A percentile compares a stretch with the other conserved stretches of the same genome.
Evolutionary conservation across 1,139 yeast species (phyloP).

Genomic region (Yamadazyma siamensis): DNA sequence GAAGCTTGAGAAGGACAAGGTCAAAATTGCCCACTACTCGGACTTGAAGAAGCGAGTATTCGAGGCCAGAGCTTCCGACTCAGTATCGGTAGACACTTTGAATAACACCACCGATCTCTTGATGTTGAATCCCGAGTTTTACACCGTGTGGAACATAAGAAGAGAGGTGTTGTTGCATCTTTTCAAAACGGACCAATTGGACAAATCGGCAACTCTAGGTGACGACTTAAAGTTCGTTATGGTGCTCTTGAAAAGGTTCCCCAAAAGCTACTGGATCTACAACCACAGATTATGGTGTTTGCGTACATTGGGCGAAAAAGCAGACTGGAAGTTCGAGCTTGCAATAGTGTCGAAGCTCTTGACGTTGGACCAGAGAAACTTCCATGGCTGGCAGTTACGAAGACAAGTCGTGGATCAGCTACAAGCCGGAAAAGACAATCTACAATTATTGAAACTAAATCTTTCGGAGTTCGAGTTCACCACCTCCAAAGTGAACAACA

Average conservation of each 20-base stretch:
- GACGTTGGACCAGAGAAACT: slow-evolving; percentile 75
- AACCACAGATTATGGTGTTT: slow-evolving; percentile 87
- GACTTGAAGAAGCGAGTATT: slow-evolving; percentile 44
- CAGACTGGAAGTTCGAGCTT: slow-evolving; percentile 69
- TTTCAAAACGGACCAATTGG: slow-evolving; percentile 17
- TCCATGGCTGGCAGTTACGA: slow-evolving; percentile 95
- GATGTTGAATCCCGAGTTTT: slow-evolving; percentile 76
- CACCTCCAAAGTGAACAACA: slow-evolving; percentile 69
- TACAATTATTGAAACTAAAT: slow-evolving; percentile 18
- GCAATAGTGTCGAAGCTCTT: slow-evolving; percentile 65
- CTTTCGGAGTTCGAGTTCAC: slow-evolving; percentile 71
- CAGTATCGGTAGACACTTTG: slow-evolving; percentile 42
- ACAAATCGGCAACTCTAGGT: slow-evolving; percentile 38
- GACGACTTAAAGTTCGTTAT: slow-evolving; percentile 63
- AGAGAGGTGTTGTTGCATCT: slow-evolving; percentile 58
- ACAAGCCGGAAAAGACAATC: slow-evolving; percentile 19
- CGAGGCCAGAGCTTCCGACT: slow-evolving; percentile 24
- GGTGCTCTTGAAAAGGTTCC: slow-evolving; percentile 58
- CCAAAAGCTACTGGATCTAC: slow-evolving; percentile 97
- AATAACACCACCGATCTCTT: slow-evolving; percentile 51
- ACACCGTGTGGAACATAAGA: slow-evolving; percentile 87
- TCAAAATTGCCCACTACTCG: slow-evolving; percentile 54
- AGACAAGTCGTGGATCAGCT: slow-evolving; percentile 56
- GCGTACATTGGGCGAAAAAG: slow-evolving; percentile 44
- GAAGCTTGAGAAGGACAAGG: slow-evolving; percentile 53